phyloP scores from a whole-genome alignment of 805 yeast species.

The Sugiyamaella mastotermitis region DNA sequence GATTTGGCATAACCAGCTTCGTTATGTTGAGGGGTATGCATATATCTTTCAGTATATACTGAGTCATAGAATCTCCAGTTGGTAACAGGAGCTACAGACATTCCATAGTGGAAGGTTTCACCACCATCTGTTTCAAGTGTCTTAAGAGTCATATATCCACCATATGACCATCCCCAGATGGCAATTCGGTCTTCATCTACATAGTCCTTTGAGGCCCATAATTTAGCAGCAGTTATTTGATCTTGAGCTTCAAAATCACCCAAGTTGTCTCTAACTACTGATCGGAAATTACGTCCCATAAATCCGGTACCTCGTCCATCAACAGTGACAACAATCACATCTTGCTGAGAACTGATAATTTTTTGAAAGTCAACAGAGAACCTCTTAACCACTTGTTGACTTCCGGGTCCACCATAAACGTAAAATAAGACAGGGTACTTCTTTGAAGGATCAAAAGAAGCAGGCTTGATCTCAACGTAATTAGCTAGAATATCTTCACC shows the following conservation, averaged over 20 bases:
- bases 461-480: conserved; percentile 60
- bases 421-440: conserved; percentile 83
- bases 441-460: conserved; percentile 47
- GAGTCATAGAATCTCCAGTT: conserved; percentile 91
- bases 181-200: conserved; percentile 68
- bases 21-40: conserved; percentile 76
- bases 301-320: conserved; percentile 97
- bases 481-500: conserved; percentile 40
- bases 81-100: conserved; percentile 97
- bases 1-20: conserved; percentile 52
- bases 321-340: conserved; percentile 86
- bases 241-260: conserved; percentile 82
- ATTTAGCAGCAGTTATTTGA: conserved; percentile 77
- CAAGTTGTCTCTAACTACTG: conserved; percentile 71
- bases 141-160: conserved; percentile 89
- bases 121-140: conserved; percentile 79
- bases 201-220: conserved; percentile 57
- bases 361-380: conserved; percentile 65
- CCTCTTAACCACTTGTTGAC: conserved; percentile 67
- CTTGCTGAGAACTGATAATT: conserved; percentile 67
- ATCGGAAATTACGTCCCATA: conserved; percentile 73
- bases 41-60: conserved; percentile 89
- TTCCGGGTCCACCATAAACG: conserved; percentile 94
- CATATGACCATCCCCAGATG: conserved; percentile 98
- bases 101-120: conserved; percentile 73